These are phyloP conservation scores for Tetrahymena thermophila DNA, from an alignment of 73 alveolate species.

Conservation along the genomic window DNA sequence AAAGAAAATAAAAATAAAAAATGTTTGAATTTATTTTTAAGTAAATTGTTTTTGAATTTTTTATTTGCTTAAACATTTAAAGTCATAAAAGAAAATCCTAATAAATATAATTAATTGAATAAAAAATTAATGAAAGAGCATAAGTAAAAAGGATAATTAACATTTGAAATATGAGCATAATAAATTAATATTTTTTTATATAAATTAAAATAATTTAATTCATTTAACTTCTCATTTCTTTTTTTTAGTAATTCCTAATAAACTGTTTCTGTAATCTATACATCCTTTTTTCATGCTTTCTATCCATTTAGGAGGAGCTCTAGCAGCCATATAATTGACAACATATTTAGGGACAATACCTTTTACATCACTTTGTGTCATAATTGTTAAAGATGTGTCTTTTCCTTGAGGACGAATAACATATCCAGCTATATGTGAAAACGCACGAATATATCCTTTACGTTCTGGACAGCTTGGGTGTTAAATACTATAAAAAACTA, in stretches of 20 bases:
- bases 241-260: neutral
- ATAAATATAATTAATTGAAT: too few relatives aligned
- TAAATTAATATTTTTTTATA: too few relatives aligned
- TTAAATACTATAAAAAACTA: conserved; percentile 74
- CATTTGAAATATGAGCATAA: neutral
- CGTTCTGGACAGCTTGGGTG: conserved; percentile 72
- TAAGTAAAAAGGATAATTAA: neutral
- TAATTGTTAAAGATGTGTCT: conserved; percentile 60
- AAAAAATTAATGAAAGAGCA: too few relatives aligned
- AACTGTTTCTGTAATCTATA: neutral
- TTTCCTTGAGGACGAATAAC: conserved; percentile 61
- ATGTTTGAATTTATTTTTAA: too few relatives aligned
- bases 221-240: neutral
- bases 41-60: too few relatives aligned
- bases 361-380: conserved; percentile 83
- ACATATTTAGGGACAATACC: conserved; percentile 76
- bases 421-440: conserved; percentile 86
- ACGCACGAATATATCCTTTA: conserved; percentile 72
- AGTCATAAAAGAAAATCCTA: too few relatives aligned
- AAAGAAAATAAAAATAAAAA: too few relatives aligned
- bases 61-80: too few relatives aligned
- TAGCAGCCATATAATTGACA: conserved; percentile 81
- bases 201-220: too few relatives aligned
- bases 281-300: conserved; percentile 72
- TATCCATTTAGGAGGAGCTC: conserved; percentile 85